These are phyloP conservation scores for Nematodospora anomalae DNA, from an alignment of 1,139 yeast species.

Conservation along the genomic window DNA sequence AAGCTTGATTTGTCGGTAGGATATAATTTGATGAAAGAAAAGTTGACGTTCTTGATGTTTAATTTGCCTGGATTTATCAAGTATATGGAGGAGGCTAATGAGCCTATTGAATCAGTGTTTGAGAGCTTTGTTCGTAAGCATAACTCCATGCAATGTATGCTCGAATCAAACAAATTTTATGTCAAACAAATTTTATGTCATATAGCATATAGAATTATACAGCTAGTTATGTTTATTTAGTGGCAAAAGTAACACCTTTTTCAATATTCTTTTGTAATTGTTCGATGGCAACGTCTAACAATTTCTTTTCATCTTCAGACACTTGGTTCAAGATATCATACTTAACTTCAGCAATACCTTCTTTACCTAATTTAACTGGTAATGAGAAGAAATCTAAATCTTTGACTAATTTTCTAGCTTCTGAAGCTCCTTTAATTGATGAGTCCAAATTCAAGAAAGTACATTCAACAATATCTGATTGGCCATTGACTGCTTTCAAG, in stretches of 20 bases:
- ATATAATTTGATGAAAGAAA: constrained; percentile 9
- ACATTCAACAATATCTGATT: constrained; percentile 71
- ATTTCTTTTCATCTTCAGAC: constrained; percentile 64
- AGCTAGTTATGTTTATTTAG: constrained; percentile 23
- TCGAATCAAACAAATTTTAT: constrained; percentile 2
- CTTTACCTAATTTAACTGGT: constrained; percentile 83
- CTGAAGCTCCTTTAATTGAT: constrained; percentile 60
- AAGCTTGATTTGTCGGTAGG: constrained; percentile 5
- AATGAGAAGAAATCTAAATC: constrained; percentile 93
- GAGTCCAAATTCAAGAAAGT: constrained; percentile 57
- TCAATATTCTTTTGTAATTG: constrained; percentile 73
- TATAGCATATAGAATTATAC: constrained; percentile 1
- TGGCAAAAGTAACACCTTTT: constrained; percentile 61
- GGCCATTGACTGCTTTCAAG: constrained; percentile 73
- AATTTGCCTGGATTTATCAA: constrained; percentile 12
- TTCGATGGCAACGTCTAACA: constrained; percentile 78
- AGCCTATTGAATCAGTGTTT: constrained; percentile 6
- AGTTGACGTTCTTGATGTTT: constrained; percentile 12
- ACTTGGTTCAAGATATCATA: constrained; percentile 53
- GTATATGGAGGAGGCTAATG: constrained; percentile 1
- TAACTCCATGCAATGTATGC: constrained; percentile 11
- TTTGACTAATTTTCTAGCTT: constrained; percentile 70
- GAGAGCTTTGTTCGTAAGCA: constrained; percentile 7
- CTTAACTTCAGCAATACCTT: constrained; percentile 75
- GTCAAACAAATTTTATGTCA: background rate